Evolutionary conservation across 2,329 filamentous ascomycete genomes (phyloP).

Genomic region (Boeremia exigua): DNA sequence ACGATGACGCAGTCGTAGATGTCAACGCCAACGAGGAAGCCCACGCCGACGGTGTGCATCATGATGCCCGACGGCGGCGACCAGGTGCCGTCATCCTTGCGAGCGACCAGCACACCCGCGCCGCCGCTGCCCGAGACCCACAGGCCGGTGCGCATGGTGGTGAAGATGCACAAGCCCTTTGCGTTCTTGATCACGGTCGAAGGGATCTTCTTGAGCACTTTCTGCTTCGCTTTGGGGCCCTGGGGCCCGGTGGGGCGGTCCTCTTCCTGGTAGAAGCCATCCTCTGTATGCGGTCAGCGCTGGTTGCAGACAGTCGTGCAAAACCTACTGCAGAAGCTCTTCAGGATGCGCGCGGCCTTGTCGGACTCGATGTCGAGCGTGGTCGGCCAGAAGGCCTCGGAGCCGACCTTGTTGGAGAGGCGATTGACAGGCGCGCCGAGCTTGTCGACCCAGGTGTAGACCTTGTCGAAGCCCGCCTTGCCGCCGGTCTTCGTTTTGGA

Average conservation of each 20-base stretch:
- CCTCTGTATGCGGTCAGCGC: slow-evolving; percentile 53
- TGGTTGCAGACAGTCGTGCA: slow-evolving; percentile 11
- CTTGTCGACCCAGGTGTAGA: slow-evolving; percentile 71
- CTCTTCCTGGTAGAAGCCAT: slow-evolving; percentile 71
- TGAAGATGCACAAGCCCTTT: slow-evolving; percentile 90
- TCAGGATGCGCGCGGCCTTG: slow-evolving; percentile 86
- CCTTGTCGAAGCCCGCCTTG: slow-evolving; percentile 69
- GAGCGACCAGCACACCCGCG: slow-evolving; percentile 83
- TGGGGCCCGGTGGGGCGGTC: slow-evolving; percentile 51
- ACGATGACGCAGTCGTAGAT: slow-evolving; percentile 96
- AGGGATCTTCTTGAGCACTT: slow-evolving; percentile 82
- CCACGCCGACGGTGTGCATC: slow-evolving; percentile 85
- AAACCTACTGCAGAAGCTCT: slow-evolving; percentile 83
- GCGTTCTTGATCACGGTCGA: slow-evolving; percentile 83
- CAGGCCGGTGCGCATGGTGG: slow-evolving; percentile 90
- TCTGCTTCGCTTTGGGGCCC: slow-evolving; percentile 67
- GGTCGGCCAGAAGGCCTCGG: slow-evolving; percentile 84
- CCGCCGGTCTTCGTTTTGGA: slow-evolving; percentile 42
- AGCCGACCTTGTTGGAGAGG: slow-evolving; percentile 80
- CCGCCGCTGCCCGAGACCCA: slow-evolving; percentile 93
- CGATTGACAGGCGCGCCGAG: slow-evolving; percentile 79
- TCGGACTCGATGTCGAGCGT: slow-evolving; percentile 88
- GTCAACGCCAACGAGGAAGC: slow-evolving; percentile 89
- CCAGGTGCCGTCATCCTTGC: slow-evolving; percentile 86
- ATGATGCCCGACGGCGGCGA: slow-evolving; percentile 90